Evolutionary conservation across 768 basidiomycete genomes (phyloP), one percentile per base, ranked within the genome.

Genomic region (Asterophora parasitica): DNA sequence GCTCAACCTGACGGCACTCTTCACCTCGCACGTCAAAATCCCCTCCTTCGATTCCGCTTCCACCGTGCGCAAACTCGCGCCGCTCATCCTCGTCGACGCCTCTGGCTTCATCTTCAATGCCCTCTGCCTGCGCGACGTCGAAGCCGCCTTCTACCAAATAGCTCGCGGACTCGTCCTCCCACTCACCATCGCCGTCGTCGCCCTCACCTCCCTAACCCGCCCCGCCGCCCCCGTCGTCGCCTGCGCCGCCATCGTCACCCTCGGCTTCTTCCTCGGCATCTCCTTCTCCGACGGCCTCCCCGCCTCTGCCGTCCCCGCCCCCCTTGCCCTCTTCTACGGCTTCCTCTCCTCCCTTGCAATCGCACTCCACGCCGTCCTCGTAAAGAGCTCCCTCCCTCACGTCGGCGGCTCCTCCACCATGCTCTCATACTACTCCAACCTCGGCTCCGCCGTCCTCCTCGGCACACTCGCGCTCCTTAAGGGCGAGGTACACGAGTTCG

Each of bases 81-180:
- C 62, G 16, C 12, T 70, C 31, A 63, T 58, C 43, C 16, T 66
- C 74, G 75, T 70, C 37, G 66, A 68, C 46, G 66, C 67, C 26
- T 51, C 59, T 7, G 71, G 71, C 3, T 65, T 73, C 46, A 58
- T 52, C 19, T 58, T 58, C 41, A 54, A 55, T 20, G 61, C 56
- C 12, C 55, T 52, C 12, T 52, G 40, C 32, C 58, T 73, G 28
- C 64, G 67, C 23, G 59, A 81, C 54, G 87, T 90, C 48, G 87
- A 86, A 45, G 83, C 83, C 2, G 83, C 83, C 0, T 85, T 87
- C 65, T 85, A 87, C 60, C 85, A 89, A 65, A 81, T 91, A 47
- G 88, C 88, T 0, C 79, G 88, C 12, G 88, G 88, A 4, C 73
- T 91, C 53, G 76, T 90, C 31, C 76, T 91, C 2, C 88, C 89